These are phyloP conservation scores for Phytophthora vignae DNA, from an alignment of 352 stramenopile species.

Conservation along the genomic window DNA sequence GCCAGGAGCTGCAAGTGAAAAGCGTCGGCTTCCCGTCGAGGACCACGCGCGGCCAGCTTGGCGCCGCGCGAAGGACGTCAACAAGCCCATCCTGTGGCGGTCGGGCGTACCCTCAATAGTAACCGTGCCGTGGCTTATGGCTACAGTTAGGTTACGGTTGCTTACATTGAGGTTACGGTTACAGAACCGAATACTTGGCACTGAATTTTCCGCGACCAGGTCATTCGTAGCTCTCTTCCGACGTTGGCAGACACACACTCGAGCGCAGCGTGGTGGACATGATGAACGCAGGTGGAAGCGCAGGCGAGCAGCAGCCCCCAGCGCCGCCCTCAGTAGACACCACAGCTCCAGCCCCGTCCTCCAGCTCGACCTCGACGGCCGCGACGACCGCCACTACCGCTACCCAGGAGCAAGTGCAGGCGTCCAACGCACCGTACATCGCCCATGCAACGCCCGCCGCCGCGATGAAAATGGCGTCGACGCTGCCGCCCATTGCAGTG, in stretches of 20 bases:
- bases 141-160: slow-evolving; percentile 10
- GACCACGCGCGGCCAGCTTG: not conserved
- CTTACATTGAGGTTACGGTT: slow-evolving; percentile 9
- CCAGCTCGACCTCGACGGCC: not conserved
- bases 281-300: slow-evolving; percentile 19
- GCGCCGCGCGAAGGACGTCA: slow-evolving; percentile 8
- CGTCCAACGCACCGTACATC: slow-evolving; percentile 43
- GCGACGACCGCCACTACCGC: not conserved
- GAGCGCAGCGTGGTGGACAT: not conserved
- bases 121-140: not conserved
- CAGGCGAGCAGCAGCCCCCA: slow-evolving; percentile 1
- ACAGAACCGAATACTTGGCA: slow-evolving; percentile 17
- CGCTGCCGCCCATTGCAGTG: slow-evolving; percentile 53
- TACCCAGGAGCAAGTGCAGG: slow-evolving; percentile 26
- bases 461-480: slow-evolving; percentile 34
- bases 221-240: slow-evolving; percentile 5
- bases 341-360: not conserved
- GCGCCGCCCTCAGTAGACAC: not conserved
- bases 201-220: slow-evolving; percentile 16
- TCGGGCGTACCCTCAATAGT: slow-evolving; percentile 8
- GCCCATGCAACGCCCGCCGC: slow-evolving; percentile 46
- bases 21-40: slow-evolving; percentile 26
- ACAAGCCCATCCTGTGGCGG: slow-evolving; percentile 4
- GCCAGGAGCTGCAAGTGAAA: slow-evolving; percentile 40
- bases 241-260: not conserved